phyloP scores from a whole-genome alignment of 1,139 yeast genomes.

The Zygosaccharomyces pseudobailii region DNA sequence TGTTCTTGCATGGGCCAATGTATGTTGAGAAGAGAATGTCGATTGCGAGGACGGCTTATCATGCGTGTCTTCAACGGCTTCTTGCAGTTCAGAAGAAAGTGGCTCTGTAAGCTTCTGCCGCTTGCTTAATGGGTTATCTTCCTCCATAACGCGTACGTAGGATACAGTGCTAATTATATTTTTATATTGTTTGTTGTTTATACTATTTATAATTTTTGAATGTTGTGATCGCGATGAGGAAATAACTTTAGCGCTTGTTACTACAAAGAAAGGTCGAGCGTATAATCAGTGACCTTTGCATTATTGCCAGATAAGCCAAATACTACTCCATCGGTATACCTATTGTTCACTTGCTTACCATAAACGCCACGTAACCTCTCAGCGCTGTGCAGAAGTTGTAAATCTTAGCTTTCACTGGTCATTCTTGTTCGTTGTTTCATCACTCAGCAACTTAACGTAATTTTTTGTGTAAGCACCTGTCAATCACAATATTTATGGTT shows the following conservation, averaged over 20 bases:
- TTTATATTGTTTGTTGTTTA: background rate
- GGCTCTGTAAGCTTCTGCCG: slow-evolving; percentile 14
- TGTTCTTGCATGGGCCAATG: slow-evolving; percentile 12
- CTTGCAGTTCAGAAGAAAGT: background rate
- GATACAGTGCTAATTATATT: too few relatives aligned
- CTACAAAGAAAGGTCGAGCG: too few relatives aligned
- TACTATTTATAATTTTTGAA: background rate
- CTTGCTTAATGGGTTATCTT: slow-evolving; percentile 20
- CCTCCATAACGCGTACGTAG: background rate
- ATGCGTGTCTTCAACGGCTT: background rate
- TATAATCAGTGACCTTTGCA: background rate
- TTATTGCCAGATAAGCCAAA: background rate
- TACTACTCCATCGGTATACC: fast-evolving
- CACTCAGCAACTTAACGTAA: too few relatives aligned
- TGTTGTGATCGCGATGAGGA: slow-evolving; percentile 1
- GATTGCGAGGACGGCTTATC: background rate
- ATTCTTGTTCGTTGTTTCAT: background rate
- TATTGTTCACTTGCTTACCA: too few relatives aligned
- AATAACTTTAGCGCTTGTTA: too few relatives aligned
- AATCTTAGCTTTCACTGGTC: background rate
- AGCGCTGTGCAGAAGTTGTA: background rate
- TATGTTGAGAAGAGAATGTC: slow-evolving; percentile 2
- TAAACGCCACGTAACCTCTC: too few relatives aligned
- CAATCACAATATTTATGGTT: background rate
- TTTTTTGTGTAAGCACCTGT: background rate